phyloP scores from a whole-genome alignment of 1,139 yeast genomes.

The Saccharomycopsis hybrid region DNA sequence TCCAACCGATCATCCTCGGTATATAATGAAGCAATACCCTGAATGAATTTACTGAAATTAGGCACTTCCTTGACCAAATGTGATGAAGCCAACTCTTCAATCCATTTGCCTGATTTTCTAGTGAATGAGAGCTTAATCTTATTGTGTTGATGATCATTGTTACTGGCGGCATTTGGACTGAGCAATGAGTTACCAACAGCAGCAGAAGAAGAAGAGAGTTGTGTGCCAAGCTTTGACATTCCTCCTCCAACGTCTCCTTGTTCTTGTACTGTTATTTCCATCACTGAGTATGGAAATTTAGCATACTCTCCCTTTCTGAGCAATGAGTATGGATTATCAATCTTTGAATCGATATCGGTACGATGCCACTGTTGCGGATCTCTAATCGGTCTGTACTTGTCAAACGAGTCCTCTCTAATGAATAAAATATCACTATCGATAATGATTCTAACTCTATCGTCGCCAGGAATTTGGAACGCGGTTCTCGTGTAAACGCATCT shows the following conservation, averaged over 20 bases:
- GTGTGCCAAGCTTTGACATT: conserved; percentile 21
- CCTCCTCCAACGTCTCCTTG: conserved; percentile 24
- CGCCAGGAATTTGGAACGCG: conserved; percentile 98
- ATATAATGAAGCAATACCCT: conserved; percentile 82
- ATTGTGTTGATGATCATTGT: not conserved
- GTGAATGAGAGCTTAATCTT: conserved; percentile 28
- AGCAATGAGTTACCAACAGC: too few species aligned
- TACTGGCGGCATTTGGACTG: not conserved
- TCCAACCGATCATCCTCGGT: conserved; percentile 88
- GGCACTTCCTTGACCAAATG: conserved; percentile 89
- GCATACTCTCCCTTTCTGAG: conserved; percentile 81
- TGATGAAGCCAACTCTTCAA: conserved; percentile 75
- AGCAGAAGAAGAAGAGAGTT: conserved; percentile 1
- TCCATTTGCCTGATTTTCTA: conserved; percentile 63
- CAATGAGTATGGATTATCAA: conserved; percentile 61
- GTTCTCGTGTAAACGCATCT: conserved; percentile 87
- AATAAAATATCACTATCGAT: conserved; percentile 85
- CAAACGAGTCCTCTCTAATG: conserved; percentile 87
- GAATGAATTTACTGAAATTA: conserved; percentile 81
- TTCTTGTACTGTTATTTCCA: conserved; percentile 76
- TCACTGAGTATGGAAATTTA: conserved; percentile 84
- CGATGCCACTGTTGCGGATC: conserved; percentile 91
- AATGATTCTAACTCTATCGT: conserved; percentile 80
- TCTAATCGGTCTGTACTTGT: conserved; percentile 78
- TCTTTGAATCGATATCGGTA: conserved; percentile 75